Evolutionary conservation across 495 filamentous ascomycete genomes (phyloP), one percentile per base, ranked within the genome.

Genomic region (Jackrogersella minutella): DNA sequence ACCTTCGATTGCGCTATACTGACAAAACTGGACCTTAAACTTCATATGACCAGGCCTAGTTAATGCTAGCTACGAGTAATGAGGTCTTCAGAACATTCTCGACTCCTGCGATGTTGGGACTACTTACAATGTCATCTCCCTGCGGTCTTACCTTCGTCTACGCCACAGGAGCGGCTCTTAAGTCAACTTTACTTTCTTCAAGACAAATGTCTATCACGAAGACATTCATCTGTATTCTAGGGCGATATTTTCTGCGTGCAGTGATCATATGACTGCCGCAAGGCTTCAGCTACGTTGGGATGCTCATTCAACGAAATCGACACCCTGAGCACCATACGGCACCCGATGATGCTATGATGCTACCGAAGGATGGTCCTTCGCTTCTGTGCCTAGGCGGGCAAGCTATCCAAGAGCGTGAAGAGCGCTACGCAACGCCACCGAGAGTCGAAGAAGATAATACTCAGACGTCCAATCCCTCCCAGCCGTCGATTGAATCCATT

Each of bases 31-130:
- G 26, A 51, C 13, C 11, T 26, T 5, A 46, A 24, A 10, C 3
- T 53, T 46, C 5, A 36, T 47, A 17, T 26, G 7, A 44, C 55
- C 5, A 49, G 11, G 17, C 19, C 8, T 44, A 22, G 19, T 14
- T 65, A 67, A 26, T 39, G 34, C 1, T 13, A 14, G 34, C 22
- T 8, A 39, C 64, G 64, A 67, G 58, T 67, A 67, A 67, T 67
- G 64, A 14, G 2, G 4, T 36, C 22, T 26, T 44, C 54, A 7
- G 43, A 56, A 41, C 14, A 19, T 7, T 56, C 14, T 39, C 41
- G 34, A n/a, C n/a, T 16, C n/a, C 13, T 24, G 22, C 31, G 24
- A 36, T 24, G 41, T 61, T 40, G 55, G 34, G 49, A 10, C 34
- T 24, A 44, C 1, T 10, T 19, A 30, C 7, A 3, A 34, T 17